Evolutionary conservation across 139 green algal genomes (phyloP).

Genomic region (Coccomyxa sp.): DNA sequence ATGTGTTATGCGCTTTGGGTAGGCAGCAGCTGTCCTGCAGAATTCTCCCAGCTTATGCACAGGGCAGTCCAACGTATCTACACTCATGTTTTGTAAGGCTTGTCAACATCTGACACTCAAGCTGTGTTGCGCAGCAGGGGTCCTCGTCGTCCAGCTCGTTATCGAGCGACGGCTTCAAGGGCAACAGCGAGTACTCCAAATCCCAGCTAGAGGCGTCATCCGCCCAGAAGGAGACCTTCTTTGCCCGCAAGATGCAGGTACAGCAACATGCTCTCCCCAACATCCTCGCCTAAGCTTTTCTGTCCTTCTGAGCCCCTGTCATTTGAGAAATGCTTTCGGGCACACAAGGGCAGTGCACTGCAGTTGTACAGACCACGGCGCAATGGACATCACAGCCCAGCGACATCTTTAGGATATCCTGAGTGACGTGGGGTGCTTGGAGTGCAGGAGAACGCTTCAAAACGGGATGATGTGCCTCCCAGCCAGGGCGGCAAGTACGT

Average conservation of each 20-base stretch:
- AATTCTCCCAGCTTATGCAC: too few species aligned
- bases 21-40: too few species aligned
- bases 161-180: neutral
- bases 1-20: too few species aligned
- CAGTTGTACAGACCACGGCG: too few species aligned
- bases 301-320: too few species aligned
- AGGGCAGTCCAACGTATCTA: too few species aligned
- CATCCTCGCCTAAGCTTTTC: neutral
- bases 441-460: conserved; percentile 75
- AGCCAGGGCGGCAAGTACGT: conserved; percentile 98
- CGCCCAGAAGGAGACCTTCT: conserved; percentile 88
- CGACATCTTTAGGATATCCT: too few species aligned
- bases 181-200: conserved; percentile 58
- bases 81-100: too few species aligned
- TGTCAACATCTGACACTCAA: too few species aligned
- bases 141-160: neutral
- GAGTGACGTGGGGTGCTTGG: neutral
- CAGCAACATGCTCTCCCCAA: neutral
- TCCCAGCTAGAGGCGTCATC: conserved; percentile 69
- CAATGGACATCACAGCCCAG: too few species aligned
- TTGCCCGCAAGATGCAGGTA: conserved; percentile 65
- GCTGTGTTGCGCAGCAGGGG: neutral
- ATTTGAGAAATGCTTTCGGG: too few species aligned
- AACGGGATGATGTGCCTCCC: conserved; percentile 76
- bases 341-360: too few species aligned